Evolutionary conservation across 306 rosid genomes (phyloP), one percentile per base, ranked within the genome.

Genomic region (Castanopsis chinensis): DNA sequence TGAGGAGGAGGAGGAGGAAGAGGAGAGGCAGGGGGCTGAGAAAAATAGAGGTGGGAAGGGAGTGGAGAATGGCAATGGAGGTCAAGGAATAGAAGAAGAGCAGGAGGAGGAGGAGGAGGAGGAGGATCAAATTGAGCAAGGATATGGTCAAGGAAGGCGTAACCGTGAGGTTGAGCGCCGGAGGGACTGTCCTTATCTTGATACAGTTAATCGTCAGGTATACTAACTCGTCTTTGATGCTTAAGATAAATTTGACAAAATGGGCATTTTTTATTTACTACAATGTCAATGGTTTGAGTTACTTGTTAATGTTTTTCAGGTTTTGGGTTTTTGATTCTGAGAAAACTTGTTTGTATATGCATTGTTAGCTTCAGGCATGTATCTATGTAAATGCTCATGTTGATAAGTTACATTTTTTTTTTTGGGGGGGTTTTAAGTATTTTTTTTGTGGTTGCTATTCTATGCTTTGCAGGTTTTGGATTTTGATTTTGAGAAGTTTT

Each of bases 151-250:
- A 54, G 90, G 88, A 82, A 89, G 79, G 87, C 75, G 85, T 76
- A 87, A 78, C 75, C 95, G 97, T 41, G 94, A 84, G 68, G 85
- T 94, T 72, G 99, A 94, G 86, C 88, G 90, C 58, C 87, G 99
- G 80, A 95, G 92, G 85, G 98, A 95, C 81, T 93, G 99, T 74
- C 99, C 99, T 10, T 95, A 95, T 85, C 96, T 95, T 3, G 98
- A 93, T 78, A 92, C 99, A 0, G 99, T 95, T 51, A 95, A 95
- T 87, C 93, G 99, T 78, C 97, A 93, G 99, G 99, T 95, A 88
- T 73, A 43, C 64, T 15, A 64, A 64, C 72, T 76, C 6, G 41
- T 37, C 57, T 35, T 4, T 37, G 65, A 12, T 71, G 12, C 9
- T 82, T 69, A n/a, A 61, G 10, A 68, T n/a, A 69, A 27, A 4